These are phyloP conservation scores for Trebouxia gelatinosa DNA, from an alignment of 163 green algal species.

Conservation along the genomic window DNA sequence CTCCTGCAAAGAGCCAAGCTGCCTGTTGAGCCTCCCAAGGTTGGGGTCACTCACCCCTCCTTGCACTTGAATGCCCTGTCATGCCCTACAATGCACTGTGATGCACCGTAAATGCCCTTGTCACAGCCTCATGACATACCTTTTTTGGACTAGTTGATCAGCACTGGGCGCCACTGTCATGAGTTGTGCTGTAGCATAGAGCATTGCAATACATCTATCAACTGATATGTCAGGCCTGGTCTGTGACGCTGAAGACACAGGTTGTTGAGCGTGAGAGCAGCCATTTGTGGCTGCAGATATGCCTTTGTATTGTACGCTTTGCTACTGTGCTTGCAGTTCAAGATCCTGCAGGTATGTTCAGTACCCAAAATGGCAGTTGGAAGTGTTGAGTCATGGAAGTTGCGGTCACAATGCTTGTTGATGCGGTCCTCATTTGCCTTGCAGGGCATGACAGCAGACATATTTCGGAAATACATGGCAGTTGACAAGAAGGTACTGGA, in stretches of 20 bases:
- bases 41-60: neutral
- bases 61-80: neutral
- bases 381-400: neutral
- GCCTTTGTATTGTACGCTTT: neutral
- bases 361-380: neutral
- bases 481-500: slow-evolving; percentile 98
- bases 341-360: neutral
- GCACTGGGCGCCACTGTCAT: too few relatives aligned
- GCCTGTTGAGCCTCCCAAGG: slow-evolving; percentile 66
- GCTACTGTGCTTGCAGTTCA: neutral
- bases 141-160: too few relatives aligned
- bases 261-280: too few relatives aligned
- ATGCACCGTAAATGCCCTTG: neutral
- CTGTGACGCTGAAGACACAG: too few relatives aligned
- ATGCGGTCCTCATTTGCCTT: neutral
- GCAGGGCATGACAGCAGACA: slow-evolving; percentile 75
- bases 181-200: too few relatives aligned
- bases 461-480: slow-evolving; percentile 93
- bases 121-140: neutral
- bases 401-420: neutral
- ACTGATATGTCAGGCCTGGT: neutral
- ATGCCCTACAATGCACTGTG: neutral
- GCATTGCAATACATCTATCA: neutral
- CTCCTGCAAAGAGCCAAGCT: slow-evolving; percentile 78
- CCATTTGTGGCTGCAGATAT: neutral